These are phyloP conservation scores for Naganishia randhawae DNA, from an alignment of 768 basidiomycete species.

Conservation along the genomic window DNA sequence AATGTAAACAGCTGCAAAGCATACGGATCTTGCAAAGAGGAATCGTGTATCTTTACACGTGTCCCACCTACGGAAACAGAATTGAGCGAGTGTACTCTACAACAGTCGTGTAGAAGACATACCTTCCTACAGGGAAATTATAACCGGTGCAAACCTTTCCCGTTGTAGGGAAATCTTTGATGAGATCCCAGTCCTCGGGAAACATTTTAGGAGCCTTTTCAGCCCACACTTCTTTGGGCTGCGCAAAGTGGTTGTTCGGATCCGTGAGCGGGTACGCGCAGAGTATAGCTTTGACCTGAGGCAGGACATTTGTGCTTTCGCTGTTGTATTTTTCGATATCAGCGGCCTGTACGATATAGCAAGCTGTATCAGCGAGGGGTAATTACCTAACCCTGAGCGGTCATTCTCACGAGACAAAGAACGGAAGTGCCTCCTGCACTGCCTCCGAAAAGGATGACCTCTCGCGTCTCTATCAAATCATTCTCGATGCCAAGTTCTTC, in stretches of 20 bases:
- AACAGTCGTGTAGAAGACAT: background rate
- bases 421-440: constrained; percentile 10
- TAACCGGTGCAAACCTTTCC: constrained; percentile 9
- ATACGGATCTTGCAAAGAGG: background rate
- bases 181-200: constrained; percentile 9
- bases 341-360: background rate
- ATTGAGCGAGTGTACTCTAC: background rate
- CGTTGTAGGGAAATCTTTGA: background rate
- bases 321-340: constrained; percentile 14
- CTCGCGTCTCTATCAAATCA: background rate
- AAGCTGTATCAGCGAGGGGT: background rate
- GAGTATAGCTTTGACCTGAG: constrained; percentile 3
- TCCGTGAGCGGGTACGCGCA: constrained; percentile 17
- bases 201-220: constrained; percentile 4
- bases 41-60: constrained; percentile 3
- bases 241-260: constrained; percentile 9
- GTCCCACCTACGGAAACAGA: constrained; percentile 1
- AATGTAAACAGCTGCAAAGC: background rate
- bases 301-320: background rate
- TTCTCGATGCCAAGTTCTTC: background rate
- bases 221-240: background rate
- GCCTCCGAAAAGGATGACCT: background rate
- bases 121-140: background rate
- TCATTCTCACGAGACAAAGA: constrained; percentile 5
- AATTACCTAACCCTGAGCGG: too few species aligned